phyloP scores from a whole-genome alignment of 352 stramenopile genomes.

The Phytophthora vignae region DNA sequence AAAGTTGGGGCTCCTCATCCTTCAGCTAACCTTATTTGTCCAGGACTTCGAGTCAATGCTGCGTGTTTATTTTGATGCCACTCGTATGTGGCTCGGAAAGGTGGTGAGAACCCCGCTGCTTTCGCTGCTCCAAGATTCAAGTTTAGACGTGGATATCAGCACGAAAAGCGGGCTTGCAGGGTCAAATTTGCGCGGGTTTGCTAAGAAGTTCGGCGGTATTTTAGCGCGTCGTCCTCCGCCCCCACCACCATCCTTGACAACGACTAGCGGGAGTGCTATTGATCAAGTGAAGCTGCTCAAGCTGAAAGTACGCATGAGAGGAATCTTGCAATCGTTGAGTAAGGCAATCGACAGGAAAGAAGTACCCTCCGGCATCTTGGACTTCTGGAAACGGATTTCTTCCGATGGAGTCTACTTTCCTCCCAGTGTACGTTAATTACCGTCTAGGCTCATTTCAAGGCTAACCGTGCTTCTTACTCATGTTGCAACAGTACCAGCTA shows the following conservation, averaged over 20 bases:
- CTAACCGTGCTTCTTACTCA: background rate
- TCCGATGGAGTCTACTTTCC: conserved; percentile 75
- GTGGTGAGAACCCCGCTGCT: conserved; percentile 51
- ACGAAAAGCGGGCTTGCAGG: conserved; percentile 27
- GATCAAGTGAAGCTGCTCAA: conserved; percentile 49
- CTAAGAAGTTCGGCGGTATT: conserved; percentile 57
- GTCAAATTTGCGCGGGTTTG: conserved; percentile 46
- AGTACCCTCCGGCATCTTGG: conserved; percentile 60
- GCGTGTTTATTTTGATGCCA: conserved; percentile 72
- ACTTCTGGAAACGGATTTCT: conserved; percentile 66
- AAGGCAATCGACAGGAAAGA: conserved; percentile 61
- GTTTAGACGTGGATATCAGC: conserved; percentile 59
- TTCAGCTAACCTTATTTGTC: conserved; percentile 15
- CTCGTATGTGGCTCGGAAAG: conserved; percentile 66
- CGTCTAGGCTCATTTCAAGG: background rate
- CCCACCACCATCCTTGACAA: background rate
- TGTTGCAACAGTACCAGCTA: conserved; percentile 56
- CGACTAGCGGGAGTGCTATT: conserved; percentile 1
- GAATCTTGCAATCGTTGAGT: conserved; percentile 54
- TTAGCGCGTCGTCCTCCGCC: conserved; percentile 33
- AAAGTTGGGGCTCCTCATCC: background rate
- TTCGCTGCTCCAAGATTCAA: conserved; percentile 63
- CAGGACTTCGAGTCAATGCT: conserved; percentile 76
- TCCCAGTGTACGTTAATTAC: conserved; percentile 41
- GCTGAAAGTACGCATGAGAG: conserved; percentile 69